Evolutionary conservation across 140 eudicot species (phyloP), one percentile per base, ranked within the genome.

Genomic region (Oenanthe javanica): DNA sequence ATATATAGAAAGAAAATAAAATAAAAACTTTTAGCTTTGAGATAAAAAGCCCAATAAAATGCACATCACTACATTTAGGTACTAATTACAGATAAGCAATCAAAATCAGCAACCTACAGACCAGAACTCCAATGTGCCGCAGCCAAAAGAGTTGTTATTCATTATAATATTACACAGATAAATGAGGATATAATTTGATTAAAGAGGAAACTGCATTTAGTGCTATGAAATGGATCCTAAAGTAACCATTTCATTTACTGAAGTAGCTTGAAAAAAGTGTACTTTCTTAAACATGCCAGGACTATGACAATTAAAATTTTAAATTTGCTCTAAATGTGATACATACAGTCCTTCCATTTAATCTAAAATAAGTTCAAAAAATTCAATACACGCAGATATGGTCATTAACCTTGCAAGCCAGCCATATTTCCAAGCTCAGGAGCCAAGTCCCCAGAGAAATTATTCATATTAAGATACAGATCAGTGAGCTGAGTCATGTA

Each of bases 381-480:
- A 25, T 9, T 0, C 59, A 1, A 70, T 0, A 66, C 7, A 72
- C n/a, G 54, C 4, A 66, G 21, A 54, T n/a, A 73, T 43, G 3
- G 54, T 61, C 9, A 77, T 87, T n/a, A 40, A 93, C 99, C 99
- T 91, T 96, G 99, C 82, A 96, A 86, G 61, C 59, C 87, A 54
- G 81, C 85, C 97, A 96, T 84, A 78, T 83, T 77, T 75, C 92
- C 98, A 84, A 96, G 82, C 70, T 86, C 89, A 85, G 77, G 77
- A 54, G 97, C 97, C 70, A 96, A 89, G 84, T 59, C 82, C 40
- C 99, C 98, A 78, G 98, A 92, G 9, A 96, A 78, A 88, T 91
- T 89, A 79, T 96, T 96, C 21, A 96, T 97, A 81, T 96, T 89
- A 70, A 96, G 92, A 86, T 96, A 96, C 85, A 96, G 84, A 84